phyloP scores from a whole-genome alignment of 805 yeast genomes.

The Blastobotrys muscicola region DNA sequence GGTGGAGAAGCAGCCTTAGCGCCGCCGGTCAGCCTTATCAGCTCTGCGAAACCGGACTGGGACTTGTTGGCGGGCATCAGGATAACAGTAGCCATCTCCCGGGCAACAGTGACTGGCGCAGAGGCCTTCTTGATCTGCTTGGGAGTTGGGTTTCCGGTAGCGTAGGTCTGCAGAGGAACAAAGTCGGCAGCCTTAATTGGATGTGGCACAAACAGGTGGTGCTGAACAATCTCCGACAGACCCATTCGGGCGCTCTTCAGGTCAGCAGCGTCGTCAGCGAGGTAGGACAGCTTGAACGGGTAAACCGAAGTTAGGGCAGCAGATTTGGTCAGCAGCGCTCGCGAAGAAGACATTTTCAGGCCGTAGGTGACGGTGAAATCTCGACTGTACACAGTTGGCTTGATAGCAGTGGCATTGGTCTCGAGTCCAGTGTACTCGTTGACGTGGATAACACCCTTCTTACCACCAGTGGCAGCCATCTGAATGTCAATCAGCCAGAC shows the following conservation, averaged over 20 bases:
- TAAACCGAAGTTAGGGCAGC: slow-evolving; percentile 74
- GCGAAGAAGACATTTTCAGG: slow-evolving; percentile 64
- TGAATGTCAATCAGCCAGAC: slow-evolving; percentile 76
- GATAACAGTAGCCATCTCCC: slow-evolving; percentile 71
- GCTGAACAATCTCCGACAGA: slow-evolving; percentile 66
- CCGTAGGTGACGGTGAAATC: slow-evolving; percentile 78
- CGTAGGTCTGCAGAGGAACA: slow-evolving; percentile 57
- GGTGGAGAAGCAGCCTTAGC: slow-evolving; percentile 56
- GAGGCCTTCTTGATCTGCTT: slow-evolving; percentile 30
- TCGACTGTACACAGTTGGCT: slow-evolving; percentile 59
- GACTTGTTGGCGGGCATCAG: slow-evolving; percentile 35
- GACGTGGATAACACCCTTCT: slow-evolving; percentile 21
- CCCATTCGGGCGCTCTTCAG: slow-evolving; percentile 63
- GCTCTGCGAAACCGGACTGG: slow-evolving; percentile 38
- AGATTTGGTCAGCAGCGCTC: slow-evolving; percentile 57
- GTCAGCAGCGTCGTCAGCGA: slow-evolving; percentile 47
- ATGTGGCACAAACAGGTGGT: slow-evolving; percentile 64
- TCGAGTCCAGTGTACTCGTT: slow-evolving; percentile 24
- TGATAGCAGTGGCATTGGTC: slow-evolving; percentile 14
- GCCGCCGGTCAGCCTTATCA: slow-evolving; percentile 78
- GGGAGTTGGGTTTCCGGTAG: slow-evolving; percentile 53
- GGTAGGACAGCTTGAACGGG: slow-evolving; percentile 80
- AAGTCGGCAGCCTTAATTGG: slow-evolving; percentile 67
- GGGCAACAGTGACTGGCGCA: slow-evolving; percentile 55
- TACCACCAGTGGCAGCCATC: slow-evolving; percentile 56